A percentile compares a stretch with the other conserved stretches of the same genome.
These are phyloP conservation scores for Dryas integrifolia DNA, from an alignment of 331 rosid genomes.

Conservation along the genomic window DNA sequence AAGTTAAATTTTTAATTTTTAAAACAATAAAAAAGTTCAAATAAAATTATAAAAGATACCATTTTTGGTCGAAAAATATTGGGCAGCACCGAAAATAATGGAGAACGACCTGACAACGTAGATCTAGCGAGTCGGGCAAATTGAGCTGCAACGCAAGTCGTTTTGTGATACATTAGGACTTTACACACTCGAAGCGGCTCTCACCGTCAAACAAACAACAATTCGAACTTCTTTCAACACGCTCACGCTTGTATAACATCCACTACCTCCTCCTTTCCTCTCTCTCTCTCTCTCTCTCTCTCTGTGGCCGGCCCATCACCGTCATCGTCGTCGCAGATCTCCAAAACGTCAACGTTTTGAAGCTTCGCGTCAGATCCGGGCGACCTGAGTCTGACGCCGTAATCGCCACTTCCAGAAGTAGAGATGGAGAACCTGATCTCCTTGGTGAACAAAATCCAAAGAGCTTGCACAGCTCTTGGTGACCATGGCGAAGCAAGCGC, in stretches of 20 bases:
- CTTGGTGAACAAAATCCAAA: conserved; percentile 86
- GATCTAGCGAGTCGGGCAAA: conserved; percentile 16
- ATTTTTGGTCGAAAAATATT: too few relatives aligned
- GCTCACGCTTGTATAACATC: too few relatives aligned
- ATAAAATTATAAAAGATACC: too few relatives aligned
- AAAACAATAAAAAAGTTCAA: too few relatives aligned
- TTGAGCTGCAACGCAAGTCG: not conserved
- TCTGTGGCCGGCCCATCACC: conserved; percentile 19
- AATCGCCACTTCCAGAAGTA: conserved; percentile 17
- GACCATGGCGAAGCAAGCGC: conserved; percentile 88
- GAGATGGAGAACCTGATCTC: conserved; percentile 79
- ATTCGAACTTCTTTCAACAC: not conserved
- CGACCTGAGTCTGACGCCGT: conserved; percentile 29
- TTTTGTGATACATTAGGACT: not conserved
- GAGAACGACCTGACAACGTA: conserved; percentile 11
- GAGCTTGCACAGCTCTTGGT: conserved; percentile 96
- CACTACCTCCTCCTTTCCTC: conserved; percentile 19
- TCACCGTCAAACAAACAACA: not conserved
- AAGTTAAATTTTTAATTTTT: too few relatives aligned
- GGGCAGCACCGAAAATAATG: not conserved
- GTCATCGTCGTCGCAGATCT: conserved; percentile 31
- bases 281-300: conserved; percentile 23
- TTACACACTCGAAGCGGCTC: not conserved
- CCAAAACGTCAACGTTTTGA: conserved; percentile 8
- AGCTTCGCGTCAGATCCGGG: conserved; percentile 39